Percentiles rank a stretch among this genome's conserved stretches.
These are phyloP conservation scores for Simplicillium aogashimaense DNA, from an alignment of 2,329 filamentous ascomycete genomes.

Conservation along the genomic window DNA sequence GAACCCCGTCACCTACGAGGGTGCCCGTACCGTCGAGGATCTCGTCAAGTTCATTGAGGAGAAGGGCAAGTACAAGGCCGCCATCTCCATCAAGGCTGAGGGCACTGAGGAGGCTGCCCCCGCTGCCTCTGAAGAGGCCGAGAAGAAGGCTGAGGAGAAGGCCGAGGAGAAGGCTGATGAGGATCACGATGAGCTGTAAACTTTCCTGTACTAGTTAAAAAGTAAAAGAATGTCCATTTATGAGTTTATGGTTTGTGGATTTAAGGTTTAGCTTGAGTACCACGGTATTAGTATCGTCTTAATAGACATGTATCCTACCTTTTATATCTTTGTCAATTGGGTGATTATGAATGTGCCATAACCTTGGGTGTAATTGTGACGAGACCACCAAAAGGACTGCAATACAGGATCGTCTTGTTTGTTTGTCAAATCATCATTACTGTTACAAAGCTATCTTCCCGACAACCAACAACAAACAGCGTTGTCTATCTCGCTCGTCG, in stretches of 20 bases:
- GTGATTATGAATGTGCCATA: too few species aligned
- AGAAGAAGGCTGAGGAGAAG: slow-evolving; percentile 33
- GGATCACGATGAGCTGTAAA: slow-evolving; percentile 69
- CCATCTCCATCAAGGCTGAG: slow-evolving; percentile 47
- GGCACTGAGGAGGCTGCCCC: slow-evolving; percentile 45
- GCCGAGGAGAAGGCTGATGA: slow-evolving; percentile 37
- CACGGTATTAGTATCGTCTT: slow-evolving; percentile 1
- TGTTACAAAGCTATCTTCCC: background rate
- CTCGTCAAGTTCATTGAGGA: slow-evolving; percentile 87
- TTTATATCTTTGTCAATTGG: too few species aligned
- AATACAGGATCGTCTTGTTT: background rate
- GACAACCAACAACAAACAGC: too few species aligned
- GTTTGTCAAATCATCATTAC: background rate
- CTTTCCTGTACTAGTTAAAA: slow-evolving; percentile 14
- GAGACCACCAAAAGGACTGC: too few species aligned
- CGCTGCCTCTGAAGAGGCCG: slow-evolving; percentile 39
- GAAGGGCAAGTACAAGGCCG: slow-evolving; percentile 83
- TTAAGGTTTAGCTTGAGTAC: background rate
- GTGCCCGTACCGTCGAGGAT: slow-evolving; percentile 83
- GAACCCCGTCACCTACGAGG: slow-evolving; percentile 75
- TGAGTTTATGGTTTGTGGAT: slow-evolving; percentile 17
- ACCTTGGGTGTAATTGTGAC: too few species aligned
- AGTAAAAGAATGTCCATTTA: slow-evolving; percentile 6
- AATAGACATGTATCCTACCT: background rate
- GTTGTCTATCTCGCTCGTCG: too few species aligned